Base-by-base conservation (phyloP, 306 rosid genomes). In the Castanopsis chinensis region DNA sequence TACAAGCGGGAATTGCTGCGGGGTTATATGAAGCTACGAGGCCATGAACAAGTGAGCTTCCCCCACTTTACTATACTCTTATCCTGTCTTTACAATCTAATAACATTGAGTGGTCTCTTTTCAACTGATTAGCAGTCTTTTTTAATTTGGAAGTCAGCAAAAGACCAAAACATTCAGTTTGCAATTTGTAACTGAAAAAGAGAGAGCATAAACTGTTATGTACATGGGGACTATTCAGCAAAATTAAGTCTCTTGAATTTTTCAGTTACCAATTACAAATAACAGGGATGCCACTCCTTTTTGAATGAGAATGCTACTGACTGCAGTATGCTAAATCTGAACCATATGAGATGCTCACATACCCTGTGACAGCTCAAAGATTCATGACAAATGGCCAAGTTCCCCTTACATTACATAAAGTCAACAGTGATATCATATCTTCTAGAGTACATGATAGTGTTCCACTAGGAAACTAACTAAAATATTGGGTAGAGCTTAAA, bases 1-100 rank as follows among this genome's bases (percentile, higher is more conserved):
- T 94, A 78, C 75, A 92, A 94, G 77, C 87, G 92, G 78, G 99
- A 92, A 83, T 81, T 94, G 30, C 78, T 94, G 71, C 87, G 92
- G 69, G 92, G 95, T 76, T 77, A 70, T 78, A 4, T 86, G 72
- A 92, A 86, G 69, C 61, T 94, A 52, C 85, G 88, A 65, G 97
- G 97, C 80, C 97, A 94, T 41, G 95, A 91, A 82, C 97, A 90
- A 81, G 98, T 94, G 87, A 17, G 81, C 56, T 41, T 8, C 45
- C 45, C 45, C 45, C 45, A 37, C 11, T 37, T 37, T 8, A 41
- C 53, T 49, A 10, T 67, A 19, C 52, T 19, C 52, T 67, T 35
- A 13, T 67, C 27, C 51, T 19, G 15, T 33, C 49, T 67, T 21
- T 63, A 28, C 41, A 13, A 63, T 1, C 45, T 35, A 17, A 35